phyloP scores from a whole-genome alignment of 495 filamentous ascomycete genomes.

The Neurospora sp. region DNA sequence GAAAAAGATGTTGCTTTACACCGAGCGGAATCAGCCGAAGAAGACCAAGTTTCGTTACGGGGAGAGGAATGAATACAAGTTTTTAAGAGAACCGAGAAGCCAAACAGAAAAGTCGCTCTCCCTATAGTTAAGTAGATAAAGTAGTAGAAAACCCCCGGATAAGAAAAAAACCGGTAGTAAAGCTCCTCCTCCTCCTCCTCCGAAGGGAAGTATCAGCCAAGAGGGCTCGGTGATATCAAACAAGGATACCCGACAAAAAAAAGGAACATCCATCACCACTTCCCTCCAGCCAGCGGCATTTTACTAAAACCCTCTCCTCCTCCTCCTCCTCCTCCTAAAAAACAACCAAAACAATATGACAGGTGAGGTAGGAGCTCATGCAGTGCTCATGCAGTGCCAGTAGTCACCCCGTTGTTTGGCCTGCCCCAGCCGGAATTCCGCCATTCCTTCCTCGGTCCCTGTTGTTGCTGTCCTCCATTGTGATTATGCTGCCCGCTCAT shows the following conservation, averaged over 20 bases:
- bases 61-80: not conserved
- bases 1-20: not conserved
- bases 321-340: not conserved
- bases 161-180: not conserved
- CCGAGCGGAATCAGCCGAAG: not conserved
- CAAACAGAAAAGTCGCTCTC: not conserved
- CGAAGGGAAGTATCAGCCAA: not conserved
- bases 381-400: slow-evolving; percentile 16
- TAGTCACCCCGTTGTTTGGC: slow-evolving; percentile 28
- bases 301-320: not conserved
- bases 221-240: not conserved
- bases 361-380: not conserved
- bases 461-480: not conserved
- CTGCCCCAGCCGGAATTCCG: slow-evolving; percentile 43
- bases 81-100: not conserved
- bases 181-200: not conserved
- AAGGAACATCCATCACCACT: not conserved
- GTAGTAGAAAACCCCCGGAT: not conserved
- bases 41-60: not conserved
- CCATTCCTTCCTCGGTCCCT: slow-evolving; percentile 33
- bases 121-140: not conserved
- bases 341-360: not conserved
- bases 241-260: not conserved
- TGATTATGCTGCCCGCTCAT: not conserved
- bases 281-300: not conserved